Percentiles rank a stretch among this genome's conserved stretches.
Conservation (phyloP, 441 rosid genomes). For the Syzygium syzygioides region DNA sequence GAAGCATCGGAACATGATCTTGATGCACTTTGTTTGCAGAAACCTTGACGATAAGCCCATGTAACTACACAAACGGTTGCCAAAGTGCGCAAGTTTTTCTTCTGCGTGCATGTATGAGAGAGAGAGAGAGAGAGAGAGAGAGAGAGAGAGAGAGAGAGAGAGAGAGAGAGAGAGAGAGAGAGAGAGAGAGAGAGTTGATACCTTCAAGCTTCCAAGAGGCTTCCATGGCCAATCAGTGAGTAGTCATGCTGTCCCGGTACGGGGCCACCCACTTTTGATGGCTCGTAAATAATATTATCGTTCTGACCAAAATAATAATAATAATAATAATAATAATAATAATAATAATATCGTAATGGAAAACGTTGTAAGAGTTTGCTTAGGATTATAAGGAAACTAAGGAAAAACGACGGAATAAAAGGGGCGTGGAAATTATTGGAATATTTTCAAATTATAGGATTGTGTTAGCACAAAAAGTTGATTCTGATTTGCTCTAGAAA, state of each 20-base stretch:
- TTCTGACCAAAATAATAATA: no score
- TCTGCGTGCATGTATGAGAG: neutral
- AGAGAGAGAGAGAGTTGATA: neutral
- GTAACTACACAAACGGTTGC: neutral
- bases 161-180: neutral
- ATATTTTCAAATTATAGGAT: no score
- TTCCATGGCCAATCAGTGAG: constrained; percentile 67
- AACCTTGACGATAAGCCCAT: neutral
- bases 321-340: no score
- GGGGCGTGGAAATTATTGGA: no score
- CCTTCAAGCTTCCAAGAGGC: constrained; percentile 53
- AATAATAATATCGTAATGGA: no score
- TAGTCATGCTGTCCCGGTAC: neutral
- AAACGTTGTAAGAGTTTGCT: no score
- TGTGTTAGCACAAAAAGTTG: no score
- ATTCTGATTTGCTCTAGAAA: no score
- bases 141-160: neutral
- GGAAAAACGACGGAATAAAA: no score
- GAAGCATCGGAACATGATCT: neutral
- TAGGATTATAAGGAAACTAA: no score
- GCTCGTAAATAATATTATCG: no score
- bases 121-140: neutral
- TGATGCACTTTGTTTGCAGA: neutral
- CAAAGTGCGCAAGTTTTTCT: neutral
- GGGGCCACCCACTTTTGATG: no score